These are phyloP conservation scores for Cytospora paraplurivora DNA, from an alignment of 2,329 filamentous ascomycete genomes.

Conservation along the genomic window DNA sequence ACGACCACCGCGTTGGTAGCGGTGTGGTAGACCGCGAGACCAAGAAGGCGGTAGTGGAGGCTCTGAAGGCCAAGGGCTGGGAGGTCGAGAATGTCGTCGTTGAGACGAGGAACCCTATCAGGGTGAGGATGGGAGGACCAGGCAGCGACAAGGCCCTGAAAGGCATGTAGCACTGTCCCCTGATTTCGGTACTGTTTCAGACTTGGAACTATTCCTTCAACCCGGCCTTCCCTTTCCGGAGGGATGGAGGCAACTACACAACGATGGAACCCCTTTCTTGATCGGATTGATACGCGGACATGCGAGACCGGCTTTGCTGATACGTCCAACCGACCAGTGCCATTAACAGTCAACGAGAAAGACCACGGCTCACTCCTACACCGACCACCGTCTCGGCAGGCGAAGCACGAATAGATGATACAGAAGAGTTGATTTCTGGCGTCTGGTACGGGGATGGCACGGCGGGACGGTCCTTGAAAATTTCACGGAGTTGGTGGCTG, in stretches of 20 bases:
- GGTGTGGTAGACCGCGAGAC: constrained; percentile 45
- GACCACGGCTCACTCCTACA: constrained; percentile 18
- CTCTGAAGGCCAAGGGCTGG: constrained; percentile 60
- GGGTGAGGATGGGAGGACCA: constrained; percentile 37
- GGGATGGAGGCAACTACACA: background rate
- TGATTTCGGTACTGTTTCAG: background rate
- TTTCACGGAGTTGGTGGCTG: constrained; percentile 9
- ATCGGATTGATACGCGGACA: background rate
- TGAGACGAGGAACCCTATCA: constrained; percentile 61
- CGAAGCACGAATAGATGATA: constrained; percentile 22
- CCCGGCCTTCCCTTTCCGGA: background rate
- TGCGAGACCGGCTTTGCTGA: constrained; percentile 13
- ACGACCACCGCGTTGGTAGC: constrained; percentile 36
- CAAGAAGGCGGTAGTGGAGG: constrained; percentile 39
- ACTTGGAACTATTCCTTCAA: background rate
- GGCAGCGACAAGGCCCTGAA: constrained; percentile 35
- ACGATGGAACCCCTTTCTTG: background rate
- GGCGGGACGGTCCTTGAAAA: background rate
- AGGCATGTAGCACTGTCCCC: constrained; percentile 31
- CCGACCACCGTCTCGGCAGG: constrained; percentile 16
- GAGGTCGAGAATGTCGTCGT: constrained; percentile 64
- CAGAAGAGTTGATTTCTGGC: background rate
- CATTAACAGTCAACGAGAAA: constrained; percentile 15
- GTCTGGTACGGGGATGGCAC: background rate
- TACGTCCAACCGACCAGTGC: constrained; percentile 14